Base-by-base conservation (phyloP, 768 basidiomycete species). In the Mycena haematopus region DNA sequence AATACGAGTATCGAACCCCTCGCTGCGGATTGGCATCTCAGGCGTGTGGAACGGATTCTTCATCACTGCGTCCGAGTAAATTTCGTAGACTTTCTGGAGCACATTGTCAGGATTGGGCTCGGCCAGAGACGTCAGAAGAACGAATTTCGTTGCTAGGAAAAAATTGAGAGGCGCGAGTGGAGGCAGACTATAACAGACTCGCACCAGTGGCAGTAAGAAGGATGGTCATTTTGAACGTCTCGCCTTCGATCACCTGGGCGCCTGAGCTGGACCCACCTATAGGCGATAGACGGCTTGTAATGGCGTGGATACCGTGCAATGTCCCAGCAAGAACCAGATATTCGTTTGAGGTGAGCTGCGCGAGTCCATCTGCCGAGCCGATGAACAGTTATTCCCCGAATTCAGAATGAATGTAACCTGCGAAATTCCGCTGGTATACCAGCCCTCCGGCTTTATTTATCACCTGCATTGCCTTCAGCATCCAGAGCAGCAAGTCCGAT, bases 31-130 rank as follows among this genome's bases (percentile, higher is more conserved):
- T 2, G 97, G 97, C 96, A 99, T 99, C 74, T 99, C 97, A n/a
- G 92, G 92, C 6, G 95, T 96, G 75, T 99, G 95, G 76, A 99
- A 99, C 0, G 97, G 97, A 72, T 98, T 98, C 81, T 99, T 98
- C 93, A 98, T 96, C 57, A 95, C 95, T 1, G 92, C 88, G 72
- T 99, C 97, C 0, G 96, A 84, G 74, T 98, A 99, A 21, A 85
- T 86, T 74, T 98, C 95, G 75, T 99, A 99, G 50, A 95, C 88
- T 73, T 88, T 92, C 70, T 90, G 89, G 42, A 99, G 79, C 22
- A 90, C 79, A 3, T 84, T 70, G 53, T 85, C 93, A 35, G 91
- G 86, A 1, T 84, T 84, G 9, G 85, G 78, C 68, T 94, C 92
- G 2, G 86, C 80, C 40, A 93, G 76, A 1, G 95, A 95, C 19